These are phyloP conservation scores for Mantamonas sphyraenae DNA, from an alignment of 78 protist genomes.

Conservation along the genomic window DNA sequence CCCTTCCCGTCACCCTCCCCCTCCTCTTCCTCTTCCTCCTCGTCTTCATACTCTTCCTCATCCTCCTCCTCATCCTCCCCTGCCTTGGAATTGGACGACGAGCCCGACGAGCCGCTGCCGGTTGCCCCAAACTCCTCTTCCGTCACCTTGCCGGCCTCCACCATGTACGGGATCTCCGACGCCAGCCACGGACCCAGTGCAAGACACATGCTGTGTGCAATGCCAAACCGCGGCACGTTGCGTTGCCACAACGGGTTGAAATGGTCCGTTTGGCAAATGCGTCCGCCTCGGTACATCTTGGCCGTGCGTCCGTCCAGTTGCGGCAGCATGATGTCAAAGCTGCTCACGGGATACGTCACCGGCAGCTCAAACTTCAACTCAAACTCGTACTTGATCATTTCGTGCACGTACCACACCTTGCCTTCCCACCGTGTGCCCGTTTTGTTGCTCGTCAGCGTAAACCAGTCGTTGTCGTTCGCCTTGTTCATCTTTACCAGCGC, in stretches of 20 bases:
- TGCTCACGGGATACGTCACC: constrained; percentile 78
- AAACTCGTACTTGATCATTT: constrained; percentile 75
- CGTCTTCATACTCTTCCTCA: too few relatives aligned
- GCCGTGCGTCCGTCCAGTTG: constrained; percentile 84
- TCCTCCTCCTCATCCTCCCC: too few relatives aligned
- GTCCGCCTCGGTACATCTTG: constrained; percentile 91
- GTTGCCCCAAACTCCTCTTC: too few relatives aligned
- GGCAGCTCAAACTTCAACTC: constrained; percentile 89
- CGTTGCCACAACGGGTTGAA: constrained; percentile 93
- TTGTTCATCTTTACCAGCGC: constrained; percentile 71
- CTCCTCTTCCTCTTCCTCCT: too few relatives aligned
- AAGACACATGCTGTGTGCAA: constrained; percentile 91
- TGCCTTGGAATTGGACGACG: too few relatives aligned
- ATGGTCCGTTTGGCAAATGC: constrained; percentile 87
- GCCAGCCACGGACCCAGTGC: constrained; percentile 97
- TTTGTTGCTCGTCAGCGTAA: constrained; percentile 64
- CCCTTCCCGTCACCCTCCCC: too few relatives aligned
- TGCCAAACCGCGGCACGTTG: constrained; percentile 93
- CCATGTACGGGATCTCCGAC: constrained; percentile 86
- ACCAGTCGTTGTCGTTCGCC: constrained; percentile 83
- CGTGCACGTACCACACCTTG: constrained; percentile 70
- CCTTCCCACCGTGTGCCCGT: constrained; percentile 79
- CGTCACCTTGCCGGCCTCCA: constrained; percentile 28
- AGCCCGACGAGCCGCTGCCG: too few relatives aligned
- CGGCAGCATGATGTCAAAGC: constrained; percentile 87